Evolutionary conservation across 2,329 filamentous ascomycete species (phyloP).

Genomic region (Aaosphaeria pasadenensis): DNA sequence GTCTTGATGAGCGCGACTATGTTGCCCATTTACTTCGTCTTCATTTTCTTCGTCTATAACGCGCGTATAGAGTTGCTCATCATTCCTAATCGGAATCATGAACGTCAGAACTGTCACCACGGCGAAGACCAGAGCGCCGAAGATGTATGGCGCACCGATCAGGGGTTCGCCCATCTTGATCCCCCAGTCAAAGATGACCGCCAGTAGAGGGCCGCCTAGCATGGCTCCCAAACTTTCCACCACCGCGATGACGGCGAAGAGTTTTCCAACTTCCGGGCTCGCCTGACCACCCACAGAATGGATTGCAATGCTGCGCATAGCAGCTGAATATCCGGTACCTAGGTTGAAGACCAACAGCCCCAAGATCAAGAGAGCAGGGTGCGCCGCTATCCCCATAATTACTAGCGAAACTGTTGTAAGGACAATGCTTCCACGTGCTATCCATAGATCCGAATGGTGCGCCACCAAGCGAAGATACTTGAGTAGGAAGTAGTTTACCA

Average conservation of each 20-base stretch:
- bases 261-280: constrained; percentile 42
- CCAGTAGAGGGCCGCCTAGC: constrained; percentile 46
- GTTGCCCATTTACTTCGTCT: constrained; percentile 1
- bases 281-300: constrained; percentile 46
- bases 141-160: constrained; percentile 47
- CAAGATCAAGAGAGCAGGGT: constrained; percentile 41
- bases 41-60: constrained; percentile 11
- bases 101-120: constrained; percentile 25
- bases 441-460: constrained; percentile 44
- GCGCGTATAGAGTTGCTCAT: constrained; percentile 11
- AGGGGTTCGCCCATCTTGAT: constrained; percentile 45
- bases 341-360: constrained; percentile 48
- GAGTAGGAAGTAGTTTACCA: constrained; percentile 38
- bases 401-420: constrained; percentile 45
- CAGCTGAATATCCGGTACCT: constrained; percentile 47
- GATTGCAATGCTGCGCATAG: constrained; percentile 48
- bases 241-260: constrained; percentile 51
- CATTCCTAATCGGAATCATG: constrained; percentile 21
- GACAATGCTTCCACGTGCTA: constrained; percentile 46
- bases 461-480: constrained; percentile 34
- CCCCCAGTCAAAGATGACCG: constrained; percentile 46
- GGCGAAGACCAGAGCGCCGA: constrained; percentile 19
- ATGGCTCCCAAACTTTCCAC: constrained; percentile 48
- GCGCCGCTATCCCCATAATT: constrained; percentile 45
- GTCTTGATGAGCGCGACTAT: neutral